Evolutionary conservation across 306 rosid genomes (phyloP).

Genomic region (Prunus salicina): DNA sequence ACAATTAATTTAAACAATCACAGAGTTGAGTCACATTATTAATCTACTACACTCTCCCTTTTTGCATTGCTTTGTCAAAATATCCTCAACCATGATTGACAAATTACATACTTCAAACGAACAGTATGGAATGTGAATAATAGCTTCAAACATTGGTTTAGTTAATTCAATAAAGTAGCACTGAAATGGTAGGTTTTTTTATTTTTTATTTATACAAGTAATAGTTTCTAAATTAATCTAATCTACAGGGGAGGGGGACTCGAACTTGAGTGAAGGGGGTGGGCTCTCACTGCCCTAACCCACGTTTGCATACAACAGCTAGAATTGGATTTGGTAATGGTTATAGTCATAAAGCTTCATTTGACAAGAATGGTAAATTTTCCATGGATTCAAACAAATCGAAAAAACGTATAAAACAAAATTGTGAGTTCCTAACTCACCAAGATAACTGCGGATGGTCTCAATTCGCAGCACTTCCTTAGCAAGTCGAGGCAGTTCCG

Average conservation of each 20-base stretch:
- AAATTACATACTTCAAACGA: not conserved
- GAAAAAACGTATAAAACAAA: not conserved
- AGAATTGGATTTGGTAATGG: not conserved
- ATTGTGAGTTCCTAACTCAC: conserved; percentile 30
- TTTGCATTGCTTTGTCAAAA: not conserved
- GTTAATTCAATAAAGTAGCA: not conserved
- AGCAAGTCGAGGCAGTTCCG: conserved; percentile 55
- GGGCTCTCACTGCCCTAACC: too few relatives aligned
- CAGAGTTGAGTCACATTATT: not conserved
- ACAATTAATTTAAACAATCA: not conserved
- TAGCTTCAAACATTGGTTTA: not conserved
- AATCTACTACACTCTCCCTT: not conserved
- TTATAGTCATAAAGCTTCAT: not conserved
- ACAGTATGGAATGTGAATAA: not conserved
- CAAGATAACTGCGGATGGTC: conserved; percentile 50
- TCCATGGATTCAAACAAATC: not conserved
- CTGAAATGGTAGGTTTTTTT: not conserved
- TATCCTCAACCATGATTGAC: not conserved
- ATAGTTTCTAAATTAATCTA: not conserved
- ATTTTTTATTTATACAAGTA: not conserved
- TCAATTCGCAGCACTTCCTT: conserved; percentile 45
- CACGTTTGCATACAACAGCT: not conserved
- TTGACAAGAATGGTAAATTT: not conserved
- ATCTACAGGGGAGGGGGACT: too few relatives aligned
- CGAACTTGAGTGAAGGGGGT: too few relatives aligned